A percentile compares a stretch with the other conserved stretches of the same genome.
phyloP scores from a whole-genome alignment of 2,329 filamentous ascomycete species.

The Ophiostoma perfectum region DNA sequence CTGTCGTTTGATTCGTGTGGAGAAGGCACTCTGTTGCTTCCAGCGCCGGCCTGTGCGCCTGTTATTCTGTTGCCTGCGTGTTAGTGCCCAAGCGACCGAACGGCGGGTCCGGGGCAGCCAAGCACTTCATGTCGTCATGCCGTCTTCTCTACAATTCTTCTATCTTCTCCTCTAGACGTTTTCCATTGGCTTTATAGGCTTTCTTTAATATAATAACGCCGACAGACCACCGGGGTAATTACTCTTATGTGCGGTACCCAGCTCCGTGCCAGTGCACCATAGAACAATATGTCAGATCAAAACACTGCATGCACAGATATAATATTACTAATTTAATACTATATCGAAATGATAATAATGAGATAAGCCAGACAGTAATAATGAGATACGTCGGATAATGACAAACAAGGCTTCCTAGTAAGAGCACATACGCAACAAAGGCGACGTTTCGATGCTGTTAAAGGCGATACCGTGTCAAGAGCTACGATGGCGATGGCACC shows the following conservation, averaged over 20 bases:
- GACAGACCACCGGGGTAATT: background rate
- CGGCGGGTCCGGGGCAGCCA: background rate
- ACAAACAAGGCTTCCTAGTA: background rate
- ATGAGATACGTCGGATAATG: background rate
- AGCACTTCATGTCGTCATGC: background rate
- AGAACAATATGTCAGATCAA: background rate
- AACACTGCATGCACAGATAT: background rate
- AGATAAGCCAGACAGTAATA: too few relatives aligned
- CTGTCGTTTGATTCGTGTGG: background rate
- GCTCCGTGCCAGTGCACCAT: background rate
- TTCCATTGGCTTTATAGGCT: background rate
- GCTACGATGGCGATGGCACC: background rate
- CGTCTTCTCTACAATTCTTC: background rate
- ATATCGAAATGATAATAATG: too few relatives aligned
- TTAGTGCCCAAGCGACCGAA: background rate
- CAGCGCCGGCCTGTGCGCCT: background rate
- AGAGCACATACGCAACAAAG: background rate
- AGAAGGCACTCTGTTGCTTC: background rate
- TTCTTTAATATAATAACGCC: background rate
- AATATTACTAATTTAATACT: too few relatives aligned
- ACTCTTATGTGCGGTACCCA: background rate
- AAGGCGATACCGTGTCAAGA: background rate
- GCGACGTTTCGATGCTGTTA: background rate
- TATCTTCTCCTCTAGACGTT: background rate
- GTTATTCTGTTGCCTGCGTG: conserved; percentile 7